phyloP scores from a whole-genome alignment of 2,329 filamentous ascomycete genomes.

The Neophaeococcomyces aloes region DNA sequence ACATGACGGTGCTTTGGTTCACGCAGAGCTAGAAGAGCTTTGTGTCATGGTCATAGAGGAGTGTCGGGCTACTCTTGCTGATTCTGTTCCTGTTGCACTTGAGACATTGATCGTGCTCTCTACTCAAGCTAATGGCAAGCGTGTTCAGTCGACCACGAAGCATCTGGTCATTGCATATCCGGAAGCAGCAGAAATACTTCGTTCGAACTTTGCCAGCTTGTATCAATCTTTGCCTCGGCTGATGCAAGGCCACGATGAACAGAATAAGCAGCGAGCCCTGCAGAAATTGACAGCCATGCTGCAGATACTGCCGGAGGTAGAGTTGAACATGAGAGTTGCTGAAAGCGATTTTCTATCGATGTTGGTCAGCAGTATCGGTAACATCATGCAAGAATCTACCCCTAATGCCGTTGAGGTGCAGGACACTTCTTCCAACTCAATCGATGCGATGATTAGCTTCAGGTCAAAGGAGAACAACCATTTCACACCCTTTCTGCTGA shows the following conservation, averaged over 20 bases:
- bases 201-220: conserved; percentile 68
- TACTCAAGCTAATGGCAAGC: conserved; percentile 37
- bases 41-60: conserved; percentile 69
- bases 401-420: conserved; percentile 8
- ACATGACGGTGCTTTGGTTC: conserved; percentile 60
- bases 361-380: conserved; percentile 61
- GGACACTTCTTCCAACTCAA: conserved; percentile 4
- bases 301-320: neutral
- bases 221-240: conserved; percentile 65
- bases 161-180: conserved; percentile 54
- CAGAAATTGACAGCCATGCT: conserved; percentile 53
- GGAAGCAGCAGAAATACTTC: conserved; percentile 53
- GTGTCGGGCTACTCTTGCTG: conserved; percentile 61
- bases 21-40: conserved; percentile 54
- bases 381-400: conserved; percentile 31
- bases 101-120: conserved; percentile 70
- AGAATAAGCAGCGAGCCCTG: conserved; percentile 60
- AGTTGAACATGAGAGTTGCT: neutral
- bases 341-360: conserved; percentile 44
- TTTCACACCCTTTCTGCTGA: conserved; percentile 17
- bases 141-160: conserved; percentile 38
- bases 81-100: conserved; percentile 60
- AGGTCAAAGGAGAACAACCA: neutral
- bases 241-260: conserved; percentile 76
- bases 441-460: conserved; percentile 8